Evolutionary conservation across 1,284 basidiomycete species (phyloP).

Genomic region (Inonotus obliquus): DNA sequence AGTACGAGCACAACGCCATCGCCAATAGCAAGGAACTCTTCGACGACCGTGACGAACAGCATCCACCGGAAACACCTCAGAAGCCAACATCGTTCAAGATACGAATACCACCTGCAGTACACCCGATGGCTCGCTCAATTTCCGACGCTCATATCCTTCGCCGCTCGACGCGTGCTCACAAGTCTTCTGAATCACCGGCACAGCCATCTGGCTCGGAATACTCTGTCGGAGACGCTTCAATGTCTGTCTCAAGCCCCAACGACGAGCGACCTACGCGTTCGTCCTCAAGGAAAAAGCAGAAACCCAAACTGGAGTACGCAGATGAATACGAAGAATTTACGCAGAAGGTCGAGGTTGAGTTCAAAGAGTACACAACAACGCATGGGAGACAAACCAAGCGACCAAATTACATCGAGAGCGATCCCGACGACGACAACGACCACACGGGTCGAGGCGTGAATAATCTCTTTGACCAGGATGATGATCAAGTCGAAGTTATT

Average conservation of each 20-base stretch:
- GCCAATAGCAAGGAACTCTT: slow-evolving; percentile 25
- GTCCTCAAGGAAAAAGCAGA: slow-evolving; percentile 19
- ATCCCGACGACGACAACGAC: slow-evolving; percentile 7
- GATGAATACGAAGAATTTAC: slow-evolving; percentile 41
- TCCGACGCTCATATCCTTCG: slow-evolving; percentile 1
- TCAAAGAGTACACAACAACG: slow-evolving; percentile 21
- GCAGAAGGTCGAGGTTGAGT: slow-evolving; percentile 28
- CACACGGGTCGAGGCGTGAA: neutral
- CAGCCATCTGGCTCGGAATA: slow-evolving; percentile 21
- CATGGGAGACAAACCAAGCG: slow-evolving; percentile 13
- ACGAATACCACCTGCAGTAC: slow-evolving; percentile 1
- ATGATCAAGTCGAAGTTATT: slow-evolving; percentile 28
- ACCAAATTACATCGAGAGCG: slow-evolving; percentile 14
- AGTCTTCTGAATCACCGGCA: slow-evolving; percentile 24
- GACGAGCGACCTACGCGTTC: slow-evolving; percentile 5
- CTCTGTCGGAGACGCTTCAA: slow-evolving; percentile 17
- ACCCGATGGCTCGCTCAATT: slow-evolving; percentile 18
- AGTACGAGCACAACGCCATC: slow-evolving; percentile 30
- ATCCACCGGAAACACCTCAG: neutral
- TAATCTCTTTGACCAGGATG: slow-evolving; percentile 12
- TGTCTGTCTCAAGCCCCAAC: slow-evolving; percentile 7
- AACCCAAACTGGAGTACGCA: slow-evolving; percentile 33
- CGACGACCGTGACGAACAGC: slow-evolving; percentile 13
- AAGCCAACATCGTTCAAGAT: slow-evolving; percentile 5
- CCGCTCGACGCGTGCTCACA: slow-evolving; percentile 34